Base-by-base conservation (phyloP, 2,329 filamentous ascomycete genomes). In the Parafenestella ontariensis region DNA sequence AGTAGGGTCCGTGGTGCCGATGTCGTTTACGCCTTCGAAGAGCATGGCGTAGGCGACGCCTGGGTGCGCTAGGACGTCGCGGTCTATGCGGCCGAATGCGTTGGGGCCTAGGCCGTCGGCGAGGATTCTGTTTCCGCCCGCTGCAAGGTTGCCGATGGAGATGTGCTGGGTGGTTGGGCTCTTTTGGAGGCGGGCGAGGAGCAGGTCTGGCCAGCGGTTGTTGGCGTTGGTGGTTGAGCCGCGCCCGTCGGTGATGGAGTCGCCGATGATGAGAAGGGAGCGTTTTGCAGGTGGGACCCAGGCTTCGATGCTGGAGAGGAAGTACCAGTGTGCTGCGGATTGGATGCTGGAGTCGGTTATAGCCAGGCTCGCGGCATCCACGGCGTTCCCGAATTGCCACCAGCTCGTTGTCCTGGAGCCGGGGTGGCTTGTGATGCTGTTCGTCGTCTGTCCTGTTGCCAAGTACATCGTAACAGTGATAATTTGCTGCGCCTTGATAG, bases 81-180 rank as follows among this genome's bases (percentile, higher is more conserved):
- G 81, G 66, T 87, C 82, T 57, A 89, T 81, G 4, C 87, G 83
- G 36, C 80, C 77, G 28, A 88, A 74, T 0, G 85, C 81, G 33
- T 83, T 85, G 2, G 87, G 87, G 0, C 88, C 87, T 0, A 88
- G 78, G 0, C 87, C 84, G 46, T 87, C 86, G 9, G 76, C 74
- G 0, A 90, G 79, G 2, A 90, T 80, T 0, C 85, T 77, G 71
- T 90, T 90, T n/a, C 87, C 88, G 40, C 87, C 87, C 1, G 87
- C 87, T 1, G 87, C 87, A 72, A 89, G 84, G 75, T 90, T 89
- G 58, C 82, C 78, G 11, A 89, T 74, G 11, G 81, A 81, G 46
- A 89, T 80, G 56, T 82, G 74, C 20, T 74, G 76, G 42, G 82
- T 81, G 11, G 70, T 59, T 9, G 70, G 67, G 42, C 23, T 44